Percentiles rank a stretch among this genome's conserved stretches.
Evolutionary conservation across 208 protist genomes (phyloP).

Genomic region (Strigomonas galati): DNA sequence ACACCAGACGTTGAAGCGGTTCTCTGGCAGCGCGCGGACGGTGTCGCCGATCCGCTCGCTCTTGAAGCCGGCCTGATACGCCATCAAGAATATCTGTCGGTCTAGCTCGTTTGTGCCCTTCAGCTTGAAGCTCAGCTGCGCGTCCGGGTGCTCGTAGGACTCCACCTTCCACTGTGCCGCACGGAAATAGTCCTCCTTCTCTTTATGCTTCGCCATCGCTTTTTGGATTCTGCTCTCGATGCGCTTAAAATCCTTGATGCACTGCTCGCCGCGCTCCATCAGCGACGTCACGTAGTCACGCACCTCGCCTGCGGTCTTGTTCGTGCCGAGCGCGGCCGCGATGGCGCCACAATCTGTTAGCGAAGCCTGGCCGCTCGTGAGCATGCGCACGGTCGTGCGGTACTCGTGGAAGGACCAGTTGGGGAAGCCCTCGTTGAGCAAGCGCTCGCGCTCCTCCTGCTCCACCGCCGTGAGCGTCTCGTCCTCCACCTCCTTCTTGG

Average conservation of each 20-base stretch:
- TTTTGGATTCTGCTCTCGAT: constrained; percentile 59
- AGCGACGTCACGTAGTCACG: constrained; percentile 78
- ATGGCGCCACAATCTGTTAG: constrained; percentile 65
- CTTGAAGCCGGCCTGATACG: constrained; percentile 65
- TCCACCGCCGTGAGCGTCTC: constrained; percentile 67
- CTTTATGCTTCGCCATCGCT: constrained; percentile 33
- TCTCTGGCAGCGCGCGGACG: constrained; percentile 56
- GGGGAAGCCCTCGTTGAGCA: constrained; percentile 73
- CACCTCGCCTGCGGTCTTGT: constrained; percentile 75
- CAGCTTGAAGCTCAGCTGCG: constrained; percentile 48
- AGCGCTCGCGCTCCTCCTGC: constrained; percentile 75
- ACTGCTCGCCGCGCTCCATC: constrained; percentile 71
- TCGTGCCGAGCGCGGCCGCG: constrained; percentile 22
- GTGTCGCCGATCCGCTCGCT: constrained; percentile 32
- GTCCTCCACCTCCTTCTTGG: constrained; percentile 36
- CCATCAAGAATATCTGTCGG: constrained; percentile 68
- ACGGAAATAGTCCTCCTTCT: constrained; percentile 46
- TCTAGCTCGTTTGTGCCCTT: constrained; percentile 43
- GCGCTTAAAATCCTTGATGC: constrained; percentile 56
- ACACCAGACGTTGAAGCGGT: constrained; percentile 82
- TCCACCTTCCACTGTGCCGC: constrained; percentile 86
- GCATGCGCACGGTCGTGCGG: constrained; percentile 34
- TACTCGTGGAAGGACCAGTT: constrained; percentile 74
- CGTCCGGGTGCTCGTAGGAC: constrained; percentile 57
- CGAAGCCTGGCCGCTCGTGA: constrained; percentile 51